A percentile compares a stretch with the other conserved stretches of the same genome.
Evolutionary conservation across 2,329 filamentous ascomycete species (phyloP).

Genomic region (Alternaria gansuensis): DNA sequence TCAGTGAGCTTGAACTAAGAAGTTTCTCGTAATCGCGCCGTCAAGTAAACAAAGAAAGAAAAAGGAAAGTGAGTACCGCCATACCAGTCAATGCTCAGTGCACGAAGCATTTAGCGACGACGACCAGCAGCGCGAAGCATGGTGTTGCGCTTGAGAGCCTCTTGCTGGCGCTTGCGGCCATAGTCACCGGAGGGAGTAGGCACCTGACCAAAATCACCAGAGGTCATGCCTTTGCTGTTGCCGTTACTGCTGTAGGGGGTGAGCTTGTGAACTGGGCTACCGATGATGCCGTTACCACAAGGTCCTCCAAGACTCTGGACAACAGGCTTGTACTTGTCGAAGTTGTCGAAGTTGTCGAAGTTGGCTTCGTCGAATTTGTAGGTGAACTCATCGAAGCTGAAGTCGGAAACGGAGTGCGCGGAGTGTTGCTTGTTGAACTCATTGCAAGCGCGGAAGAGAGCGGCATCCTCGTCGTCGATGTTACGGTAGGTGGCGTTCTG

Average conservation of each 20-base stretch:
- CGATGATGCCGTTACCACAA: slow-evolving; percentile 8
- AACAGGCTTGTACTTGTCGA: not conserved
- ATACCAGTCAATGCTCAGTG: not conserved
- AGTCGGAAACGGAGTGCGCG: not conserved
- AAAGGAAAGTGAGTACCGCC: not conserved
- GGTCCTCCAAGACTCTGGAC: not conserved
- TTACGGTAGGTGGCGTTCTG: not conserved
- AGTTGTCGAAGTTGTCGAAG: not conserved
- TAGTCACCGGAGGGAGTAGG: slow-evolving; percentile 4
- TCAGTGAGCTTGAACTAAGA: not conserved
- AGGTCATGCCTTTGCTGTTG: not conserved
- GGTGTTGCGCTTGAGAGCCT: slow-evolving; percentile 30
- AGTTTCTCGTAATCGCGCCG: not conserved
- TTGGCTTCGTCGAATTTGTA: not conserved
- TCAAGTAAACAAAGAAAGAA: slow-evolving; percentile 2
- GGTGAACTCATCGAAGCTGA: not conserved
- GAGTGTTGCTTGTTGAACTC: not conserved
- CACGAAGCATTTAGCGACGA: slow-evolving; percentile 14
- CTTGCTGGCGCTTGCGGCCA: slow-evolving; percentile 27
- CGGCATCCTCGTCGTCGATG: not conserved
- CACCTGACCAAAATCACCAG: slow-evolving; percentile 3
- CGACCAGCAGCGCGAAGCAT: slow-evolving; percentile 15
- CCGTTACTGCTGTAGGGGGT: slow-evolving; percentile 4
- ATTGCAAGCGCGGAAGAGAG: not conserved
- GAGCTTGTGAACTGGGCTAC: not conserved